Conservation (phyloP, 1,284 basidiomycete genomes). For the Afroboletus lepidellus region DNA sequence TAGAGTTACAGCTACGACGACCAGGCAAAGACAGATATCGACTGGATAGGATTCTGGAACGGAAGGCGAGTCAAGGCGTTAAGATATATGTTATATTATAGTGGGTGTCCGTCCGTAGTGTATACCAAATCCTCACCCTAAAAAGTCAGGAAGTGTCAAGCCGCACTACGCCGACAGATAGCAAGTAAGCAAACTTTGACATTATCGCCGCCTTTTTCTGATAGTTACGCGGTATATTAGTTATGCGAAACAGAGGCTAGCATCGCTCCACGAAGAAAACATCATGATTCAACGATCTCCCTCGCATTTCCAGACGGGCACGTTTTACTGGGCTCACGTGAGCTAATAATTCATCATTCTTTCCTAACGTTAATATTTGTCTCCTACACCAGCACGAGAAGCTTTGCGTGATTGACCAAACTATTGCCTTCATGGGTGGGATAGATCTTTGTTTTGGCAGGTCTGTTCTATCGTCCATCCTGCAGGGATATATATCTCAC, state of each 20-base stretch:
- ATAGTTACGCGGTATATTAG: constrained; percentile 39
- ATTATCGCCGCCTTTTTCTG: constrained; percentile 6
- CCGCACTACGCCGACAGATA: constrained; percentile 90
- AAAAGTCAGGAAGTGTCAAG: constrained; percentile 94
- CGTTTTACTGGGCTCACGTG: constrained; percentile 97
- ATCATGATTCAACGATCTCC: constrained; percentile 97
- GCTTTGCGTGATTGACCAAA: constrained; percentile 95
- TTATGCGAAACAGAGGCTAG: constrained; percentile 91
- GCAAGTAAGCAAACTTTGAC: constrained; percentile 57
- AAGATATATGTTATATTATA: constrained; percentile 97
- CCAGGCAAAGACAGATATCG: constrained; percentile 86
- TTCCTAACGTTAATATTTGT: constrained; percentile 3
- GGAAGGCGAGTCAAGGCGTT: constrained; percentile 95
- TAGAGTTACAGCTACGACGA: constrained; percentile 82
- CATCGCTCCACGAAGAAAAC: constrained; percentile 83
- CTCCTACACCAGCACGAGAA: constrained; percentile 83
- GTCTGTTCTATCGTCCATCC: constrained; percentile 36
- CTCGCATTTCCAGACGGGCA: constrained; percentile 96
- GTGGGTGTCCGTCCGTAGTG: constrained; percentile 41
- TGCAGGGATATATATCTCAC: background rate
- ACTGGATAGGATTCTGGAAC: constrained; percentile 83
- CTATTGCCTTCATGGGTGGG: constrained; percentile 98
- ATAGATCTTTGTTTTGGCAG: constrained; percentile 90
- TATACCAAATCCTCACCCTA: constrained; percentile 2
- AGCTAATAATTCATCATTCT: constrained; percentile 26